Evolutionary conservation across 2,329 filamentous ascomycete species (phyloP).

Genomic region (Cladophialophora immunda): DNA sequence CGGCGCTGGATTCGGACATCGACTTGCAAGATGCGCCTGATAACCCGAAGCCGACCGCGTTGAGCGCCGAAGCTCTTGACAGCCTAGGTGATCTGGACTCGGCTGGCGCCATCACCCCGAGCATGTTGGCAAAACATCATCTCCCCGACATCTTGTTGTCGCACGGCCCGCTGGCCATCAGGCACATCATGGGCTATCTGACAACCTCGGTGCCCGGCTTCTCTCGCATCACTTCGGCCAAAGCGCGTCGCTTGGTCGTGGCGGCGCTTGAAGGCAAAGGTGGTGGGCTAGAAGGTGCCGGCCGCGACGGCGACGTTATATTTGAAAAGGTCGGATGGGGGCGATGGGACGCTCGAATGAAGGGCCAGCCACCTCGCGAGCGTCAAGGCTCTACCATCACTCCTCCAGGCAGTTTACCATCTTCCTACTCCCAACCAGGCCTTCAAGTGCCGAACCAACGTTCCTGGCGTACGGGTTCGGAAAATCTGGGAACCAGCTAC

Average conservation of each 20-base stretch:
- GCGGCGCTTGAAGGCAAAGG: constrained; percentile 83
- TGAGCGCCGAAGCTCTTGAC: constrained; percentile 56
- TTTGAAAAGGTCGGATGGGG: constrained; percentile 99
- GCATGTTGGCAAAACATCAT: constrained; percentile 86
- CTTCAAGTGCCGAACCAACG: constrained; percentile 57
- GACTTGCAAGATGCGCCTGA: constrained; percentile 78
- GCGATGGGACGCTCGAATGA: constrained; percentile 85
- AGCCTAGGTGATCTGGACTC: constrained; percentile 70
- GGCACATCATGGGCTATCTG: constrained; percentile 93
- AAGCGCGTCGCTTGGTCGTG: constrained; percentile 91
- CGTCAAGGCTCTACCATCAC: constrained; percentile 42
- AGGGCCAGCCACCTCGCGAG: constrained; percentile 63
- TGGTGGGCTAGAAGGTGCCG: constrained; percentile 62
- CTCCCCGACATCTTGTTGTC: constrained; percentile 88
- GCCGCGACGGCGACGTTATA: constrained; percentile 63
- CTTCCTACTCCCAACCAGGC: constrained; percentile 54
- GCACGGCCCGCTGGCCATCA: constrained; percentile 90
- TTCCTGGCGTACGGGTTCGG: constrained; percentile 42
- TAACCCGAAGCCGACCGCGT: constrained; percentile 51
- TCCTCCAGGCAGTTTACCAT: constrained; percentile 54
- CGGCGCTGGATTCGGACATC: constrained; percentile 80
- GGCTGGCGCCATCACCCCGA: constrained; percentile 81
- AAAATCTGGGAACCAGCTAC: constrained; percentile 65
- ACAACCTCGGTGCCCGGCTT: constrained; percentile 93
- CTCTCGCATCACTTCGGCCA: constrained; percentile 81